phyloP scores from a whole-genome alignment of 305 asterid genomes.

The Galium porrigens region DNA sequence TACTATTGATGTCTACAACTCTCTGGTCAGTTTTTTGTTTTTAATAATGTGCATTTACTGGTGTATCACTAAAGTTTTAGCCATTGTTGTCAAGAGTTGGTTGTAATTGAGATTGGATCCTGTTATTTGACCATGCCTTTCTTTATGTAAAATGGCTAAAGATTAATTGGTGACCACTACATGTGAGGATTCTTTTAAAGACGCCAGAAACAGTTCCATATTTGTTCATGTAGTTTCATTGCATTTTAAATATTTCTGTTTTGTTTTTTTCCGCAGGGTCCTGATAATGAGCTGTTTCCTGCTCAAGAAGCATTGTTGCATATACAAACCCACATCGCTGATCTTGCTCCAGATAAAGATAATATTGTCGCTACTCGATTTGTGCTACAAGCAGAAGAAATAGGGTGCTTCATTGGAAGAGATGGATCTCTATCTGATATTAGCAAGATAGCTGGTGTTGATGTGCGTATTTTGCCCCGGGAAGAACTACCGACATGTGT shows the following conservation, averaged over 20 bases:
- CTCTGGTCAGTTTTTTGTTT: not conserved
- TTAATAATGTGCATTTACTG: not conserved
- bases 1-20: not conserved
- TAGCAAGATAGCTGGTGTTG: conserved; percentile 52
- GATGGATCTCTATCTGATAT: conserved; percentile 33
- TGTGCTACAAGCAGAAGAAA: conserved; percentile 62
- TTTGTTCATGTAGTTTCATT: not conserved
- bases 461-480: conserved; percentile 46
- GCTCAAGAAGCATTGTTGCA: conserved; percentile 97
- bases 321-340: conserved; percentile 70
- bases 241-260: conserved; percentile 18
- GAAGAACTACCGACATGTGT: conserved; percentile 50
- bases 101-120: not conserved
- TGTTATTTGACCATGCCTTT: not conserved
- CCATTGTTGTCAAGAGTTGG: not conserved
- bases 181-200: not conserved
- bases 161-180: not conserved
- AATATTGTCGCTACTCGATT: conserved; percentile 60
- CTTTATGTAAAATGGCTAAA: not conserved
- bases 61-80: not conserved
- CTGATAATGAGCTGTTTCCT: conserved; percentile 87
- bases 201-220: not conserved
- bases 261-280: conserved; percentile 46
- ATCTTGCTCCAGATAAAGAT: conserved; percentile 65
- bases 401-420: conserved; percentile 37